Evolutionary conservation across 78 protist genomes (phyloP).

Genomic region (Trichosphaerium sp.): DNA sequence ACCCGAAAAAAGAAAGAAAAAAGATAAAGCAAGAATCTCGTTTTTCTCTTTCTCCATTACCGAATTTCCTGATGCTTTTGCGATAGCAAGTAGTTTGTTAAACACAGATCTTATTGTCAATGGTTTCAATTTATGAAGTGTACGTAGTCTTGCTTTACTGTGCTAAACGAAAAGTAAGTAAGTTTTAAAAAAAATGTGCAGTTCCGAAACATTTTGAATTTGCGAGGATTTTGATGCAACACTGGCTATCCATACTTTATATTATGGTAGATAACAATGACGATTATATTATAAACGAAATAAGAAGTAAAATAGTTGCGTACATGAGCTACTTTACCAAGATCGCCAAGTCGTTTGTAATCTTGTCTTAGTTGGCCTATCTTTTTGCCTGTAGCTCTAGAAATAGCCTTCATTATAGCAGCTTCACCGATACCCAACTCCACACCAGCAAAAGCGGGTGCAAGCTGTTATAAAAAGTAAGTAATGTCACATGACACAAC

Average conservation of each 20-base stretch:
- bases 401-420: conserved; percentile 56
- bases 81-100: conserved; percentile 19
- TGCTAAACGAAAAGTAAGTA: background rate
- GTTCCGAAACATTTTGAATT: too few relatives aligned
- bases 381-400: conserved; percentile 63
- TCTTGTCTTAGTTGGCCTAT: conserved; percentile 23
- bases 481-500: background rate
- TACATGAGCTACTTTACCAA: conserved; percentile 69
- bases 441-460: conserved; percentile 73
- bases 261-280: too few relatives aligned
- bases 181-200: too few relatives aligned
- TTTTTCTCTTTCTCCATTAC: background rate
- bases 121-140: conserved; percentile 3
- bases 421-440: conserved; percentile 93
- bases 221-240: too few relatives aligned
- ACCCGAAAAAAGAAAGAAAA: background rate
- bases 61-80: conserved; percentile 17
- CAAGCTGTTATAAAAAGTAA: conserved; percentile 17
- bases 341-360: conserved; percentile 69
- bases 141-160: conserved; percentile 6
- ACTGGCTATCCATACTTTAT: too few relatives aligned
- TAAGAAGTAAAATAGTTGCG: background rate
- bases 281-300: background rate
- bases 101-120: conserved; percentile 48
- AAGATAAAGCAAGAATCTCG: background rate